Conservation (phyloP, 2,329 filamentous ascomycete genomes). For the Beauveria brongniartii region DNA sequence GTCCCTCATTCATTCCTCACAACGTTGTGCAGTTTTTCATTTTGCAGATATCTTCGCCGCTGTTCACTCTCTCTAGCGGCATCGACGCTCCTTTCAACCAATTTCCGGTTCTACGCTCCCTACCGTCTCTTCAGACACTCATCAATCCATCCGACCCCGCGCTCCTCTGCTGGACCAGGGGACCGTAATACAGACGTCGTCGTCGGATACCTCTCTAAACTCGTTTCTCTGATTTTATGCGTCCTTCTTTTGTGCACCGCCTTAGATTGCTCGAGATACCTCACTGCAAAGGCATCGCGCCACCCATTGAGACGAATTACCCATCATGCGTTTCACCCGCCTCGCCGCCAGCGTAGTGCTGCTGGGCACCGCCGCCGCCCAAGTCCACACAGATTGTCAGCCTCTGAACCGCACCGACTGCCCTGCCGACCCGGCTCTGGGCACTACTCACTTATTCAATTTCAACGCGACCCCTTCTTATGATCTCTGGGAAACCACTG, state of each 20-base stretch:
- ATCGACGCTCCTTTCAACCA: background rate
- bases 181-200: background rate
- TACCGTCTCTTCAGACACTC: constrained; percentile 1
- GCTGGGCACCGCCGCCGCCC: constrained; percentile 48
- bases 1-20: constrained; percentile 12
- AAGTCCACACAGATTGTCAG: constrained; percentile 72
- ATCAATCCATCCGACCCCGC: background rate
- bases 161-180: constrained; percentile 12
- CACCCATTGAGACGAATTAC: background rate
- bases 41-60: background rate
- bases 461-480: constrained; percentile 55
- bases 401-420: constrained; percentile 62
- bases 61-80: constrained; percentile 14
- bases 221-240: background rate
- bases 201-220: background rate
- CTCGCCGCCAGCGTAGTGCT: constrained; percentile 29
- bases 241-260: background rate
- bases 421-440: constrained; percentile 62
- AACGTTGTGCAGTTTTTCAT: background rate
- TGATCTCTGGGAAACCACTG: constrained; percentile 61
- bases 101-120: background rate
- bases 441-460: constrained; percentile 51
- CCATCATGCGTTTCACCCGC: constrained; percentile 20
- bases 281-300: background rate
- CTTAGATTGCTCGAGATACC: background rate